phyloP scores from a whole-genome alignment of 768 basidiomycete genomes.

The Lentinula guzmanii region DNA sequence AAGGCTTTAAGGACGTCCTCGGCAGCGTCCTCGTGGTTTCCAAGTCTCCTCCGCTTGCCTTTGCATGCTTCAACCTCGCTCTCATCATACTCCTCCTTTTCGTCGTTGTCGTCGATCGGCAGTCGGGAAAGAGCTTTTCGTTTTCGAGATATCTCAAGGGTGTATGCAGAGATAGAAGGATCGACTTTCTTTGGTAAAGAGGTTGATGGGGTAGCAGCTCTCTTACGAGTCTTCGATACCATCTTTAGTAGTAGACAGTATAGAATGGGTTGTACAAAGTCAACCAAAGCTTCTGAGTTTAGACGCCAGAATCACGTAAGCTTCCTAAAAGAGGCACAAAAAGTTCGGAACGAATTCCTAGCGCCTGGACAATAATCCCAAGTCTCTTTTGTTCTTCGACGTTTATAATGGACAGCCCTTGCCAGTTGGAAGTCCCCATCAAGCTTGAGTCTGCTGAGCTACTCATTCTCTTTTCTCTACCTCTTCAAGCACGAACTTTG shows the following conservation, averaged over 20 bases:
- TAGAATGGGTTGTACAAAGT: neutral
- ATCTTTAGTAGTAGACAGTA: neutral
- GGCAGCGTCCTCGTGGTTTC: no score
- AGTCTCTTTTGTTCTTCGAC: neutral
- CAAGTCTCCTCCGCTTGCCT: neutral
- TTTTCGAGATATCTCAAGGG: neutral
- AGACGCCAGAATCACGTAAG: neutral
- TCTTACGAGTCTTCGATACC: neutral
- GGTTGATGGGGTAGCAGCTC: neutral
- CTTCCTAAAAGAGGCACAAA: neutral
- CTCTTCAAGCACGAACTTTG: neutral
- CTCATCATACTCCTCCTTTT: neutral
- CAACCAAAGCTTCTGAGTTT: neutral
- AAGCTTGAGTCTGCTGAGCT: slow-evolving; percentile 2
- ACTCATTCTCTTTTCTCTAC: neutral
- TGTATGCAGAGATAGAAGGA: neutral
- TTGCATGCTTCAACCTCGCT: neutral
- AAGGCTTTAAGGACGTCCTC: neutral
- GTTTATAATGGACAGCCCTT: neutral
- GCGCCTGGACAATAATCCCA: neutral
- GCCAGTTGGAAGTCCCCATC: neutral
- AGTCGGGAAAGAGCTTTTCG: neutral
- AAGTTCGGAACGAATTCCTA: neutral
- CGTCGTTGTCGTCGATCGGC: neutral
- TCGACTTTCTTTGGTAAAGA: neutral